Conservation (phyloP, 2,329 filamentous ascomycete genomes). For the Dryadomyces quercivorus region DNA sequence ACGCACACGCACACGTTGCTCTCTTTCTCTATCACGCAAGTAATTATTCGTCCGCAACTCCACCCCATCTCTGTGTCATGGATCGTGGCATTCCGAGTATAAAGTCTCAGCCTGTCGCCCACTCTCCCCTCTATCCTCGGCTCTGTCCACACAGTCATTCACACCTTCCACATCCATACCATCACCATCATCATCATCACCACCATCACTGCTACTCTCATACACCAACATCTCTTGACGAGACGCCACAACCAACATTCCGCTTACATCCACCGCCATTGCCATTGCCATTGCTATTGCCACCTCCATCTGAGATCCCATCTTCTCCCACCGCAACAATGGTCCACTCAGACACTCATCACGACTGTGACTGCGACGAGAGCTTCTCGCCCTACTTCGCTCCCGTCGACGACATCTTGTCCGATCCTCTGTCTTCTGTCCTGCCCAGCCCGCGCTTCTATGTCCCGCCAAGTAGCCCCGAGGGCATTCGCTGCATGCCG, state of each 20-base stretch:
- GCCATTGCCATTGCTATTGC: neutral
- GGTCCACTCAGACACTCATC: neutral
- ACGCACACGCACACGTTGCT: neutral
- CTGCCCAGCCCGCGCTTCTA: slow-evolving; percentile 3
- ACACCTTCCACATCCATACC: neutral
- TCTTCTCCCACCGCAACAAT: neutral
- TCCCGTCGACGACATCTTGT: neutral
- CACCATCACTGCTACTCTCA: neutral
- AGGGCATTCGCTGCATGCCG: slow-evolving; percentile 9
- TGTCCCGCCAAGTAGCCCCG: slow-evolving; percentile 1
- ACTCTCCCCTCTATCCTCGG: neutral
- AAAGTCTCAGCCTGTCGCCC: slow-evolving; percentile 8
- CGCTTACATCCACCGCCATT: neutral
- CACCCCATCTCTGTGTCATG: neutral
- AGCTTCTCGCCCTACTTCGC: neutral
- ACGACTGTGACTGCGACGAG: neutral
- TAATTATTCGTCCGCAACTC: neutral
- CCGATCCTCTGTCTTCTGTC: neutral
- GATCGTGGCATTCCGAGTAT: slow-evolving; percentile 6
- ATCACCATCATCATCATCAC: neutral
- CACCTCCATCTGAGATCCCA: neutral
- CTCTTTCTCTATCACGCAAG: neutral
- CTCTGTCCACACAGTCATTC: neutral
- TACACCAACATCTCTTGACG: neutral
- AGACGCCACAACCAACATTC: neutral